A percentile compares a stretch with the other conserved stretches of the same genome.
phyloP scores from a whole-genome alignment of 768 basidiomycete species.

The Dendrothele bispora region DNA sequence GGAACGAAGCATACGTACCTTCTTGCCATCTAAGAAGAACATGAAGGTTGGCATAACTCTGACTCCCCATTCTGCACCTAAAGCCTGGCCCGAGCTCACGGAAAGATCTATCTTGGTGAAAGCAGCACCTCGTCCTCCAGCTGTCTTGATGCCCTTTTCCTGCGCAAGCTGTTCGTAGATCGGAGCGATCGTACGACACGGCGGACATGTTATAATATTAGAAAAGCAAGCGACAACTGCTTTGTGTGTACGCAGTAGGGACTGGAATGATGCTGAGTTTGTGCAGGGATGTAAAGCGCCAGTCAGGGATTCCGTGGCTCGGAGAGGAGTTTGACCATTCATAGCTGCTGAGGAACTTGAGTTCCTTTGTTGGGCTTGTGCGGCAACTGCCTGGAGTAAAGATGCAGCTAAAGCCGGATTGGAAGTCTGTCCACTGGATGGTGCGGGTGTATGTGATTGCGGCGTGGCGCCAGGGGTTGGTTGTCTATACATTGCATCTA shows the following conservation, averaged over 20 bases:
- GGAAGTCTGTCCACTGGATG: conserved; percentile 34
- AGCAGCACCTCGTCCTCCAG: conserved; percentile 48
- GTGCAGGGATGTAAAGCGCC: conserved; percentile 72
- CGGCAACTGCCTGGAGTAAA: conserved; percentile 56
- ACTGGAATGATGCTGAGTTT: conserved; percentile 70
- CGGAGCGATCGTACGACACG: conserved; percentile 84
- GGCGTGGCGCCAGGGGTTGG: conserved; percentile 45
- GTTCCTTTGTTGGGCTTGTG: conserved; percentile 41
- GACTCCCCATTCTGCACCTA: conserved; percentile 67
- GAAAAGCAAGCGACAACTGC: conserved; percentile 85
- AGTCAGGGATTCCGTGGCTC: conserved; percentile 51
- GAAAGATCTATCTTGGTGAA: conserved; percentile 87
- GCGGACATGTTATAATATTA: conserved; percentile 64
- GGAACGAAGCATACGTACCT: conserved; percentile 41
- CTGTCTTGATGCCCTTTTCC: conserved; percentile 47
- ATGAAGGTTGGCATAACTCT: conserved; percentile 85
- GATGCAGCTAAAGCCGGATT: conserved; percentile 52
- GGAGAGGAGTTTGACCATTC: conserved; percentile 25
- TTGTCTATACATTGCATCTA: conserved; percentile 84
- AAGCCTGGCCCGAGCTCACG: conserved; percentile 57
- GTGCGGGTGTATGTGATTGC: conserved; percentile 27
- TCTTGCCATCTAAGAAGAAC: conserved; percentile 78
- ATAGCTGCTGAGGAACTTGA: conserved; percentile 16
- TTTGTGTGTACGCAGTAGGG: conserved; percentile 61
- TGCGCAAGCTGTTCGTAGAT: conserved; percentile 77